Conservation (phyloP, 192 early-diverging fungal species). For the Mortierella hygrophila region DNA sequence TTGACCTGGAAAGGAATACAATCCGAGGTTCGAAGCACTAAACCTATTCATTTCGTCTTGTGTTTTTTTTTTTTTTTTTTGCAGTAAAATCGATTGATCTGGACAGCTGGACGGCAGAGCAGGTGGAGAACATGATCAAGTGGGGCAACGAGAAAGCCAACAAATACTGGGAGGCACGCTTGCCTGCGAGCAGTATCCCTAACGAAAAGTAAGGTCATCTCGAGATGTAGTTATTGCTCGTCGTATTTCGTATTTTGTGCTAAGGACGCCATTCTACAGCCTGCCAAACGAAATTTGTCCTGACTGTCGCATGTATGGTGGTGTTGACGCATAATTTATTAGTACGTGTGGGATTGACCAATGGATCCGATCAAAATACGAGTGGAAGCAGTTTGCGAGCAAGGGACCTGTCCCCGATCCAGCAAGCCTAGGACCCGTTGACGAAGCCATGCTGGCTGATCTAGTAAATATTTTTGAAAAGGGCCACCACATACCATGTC, state of each 20-base stretch:
- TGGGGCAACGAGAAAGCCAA: slow-evolving; percentile 87
- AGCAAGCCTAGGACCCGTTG: slow-evolving; percentile 60
- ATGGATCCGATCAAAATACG: slow-evolving; percentile 87
- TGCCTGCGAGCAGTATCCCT: slow-evolving; percentile 60
- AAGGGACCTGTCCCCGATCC: slow-evolving; percentile 84
- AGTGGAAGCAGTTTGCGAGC: slow-evolving; percentile 80
- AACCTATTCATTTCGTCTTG: not conserved
- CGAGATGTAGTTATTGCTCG: no score
- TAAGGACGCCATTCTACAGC: not conserved
- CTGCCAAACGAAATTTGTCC: slow-evolving; percentile 8
- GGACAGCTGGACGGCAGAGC: slow-evolving; percentile 85
- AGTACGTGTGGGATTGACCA: slow-evolving; percentile 69
- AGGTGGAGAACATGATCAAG: slow-evolving; percentile 81
- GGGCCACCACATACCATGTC: not conserved
- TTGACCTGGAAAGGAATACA: not conserved
- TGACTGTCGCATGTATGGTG: no score
- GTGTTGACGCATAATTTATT: not conserved
- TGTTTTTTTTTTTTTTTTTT: not conserved
- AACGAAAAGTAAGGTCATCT: slow-evolving; percentile 60
- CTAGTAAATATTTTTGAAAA: slow-evolving; percentile 1
- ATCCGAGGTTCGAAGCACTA: not conserved
- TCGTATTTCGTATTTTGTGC: not conserved
- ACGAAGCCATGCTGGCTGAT: slow-evolving; percentile 34
- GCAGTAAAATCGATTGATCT: slow-evolving; percentile 88
- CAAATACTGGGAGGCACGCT: slow-evolving; percentile 71